Evolutionary conservation across 768 basidiomycete species (phyloP), one percentile per base, ranked within the genome.

Genomic region (Collybia sp.): DNA sequence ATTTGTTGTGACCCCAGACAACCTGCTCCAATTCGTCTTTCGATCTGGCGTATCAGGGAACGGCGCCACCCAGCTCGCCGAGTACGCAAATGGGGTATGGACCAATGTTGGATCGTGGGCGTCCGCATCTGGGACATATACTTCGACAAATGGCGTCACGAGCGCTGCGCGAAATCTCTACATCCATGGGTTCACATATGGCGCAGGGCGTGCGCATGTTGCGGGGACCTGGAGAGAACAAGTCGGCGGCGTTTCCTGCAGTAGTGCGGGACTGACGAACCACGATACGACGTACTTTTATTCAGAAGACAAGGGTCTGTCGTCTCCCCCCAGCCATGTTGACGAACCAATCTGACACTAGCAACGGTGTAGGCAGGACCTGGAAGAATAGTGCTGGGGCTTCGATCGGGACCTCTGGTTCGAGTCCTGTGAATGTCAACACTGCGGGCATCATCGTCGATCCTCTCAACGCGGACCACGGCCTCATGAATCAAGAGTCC

Each of bases 401-500:
- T 3, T 54, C 53, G 12, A 56, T 73, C 20, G 71, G 64, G 13
- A 70, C 66, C 2, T 73, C 72, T 4, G 71, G 71, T 2, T 65
- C 66, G 2, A 67, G 52, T 40, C 70, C 71, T 16, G 51, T 73
- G 2, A 70, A 67, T 45, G 71, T 75, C 40, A 73, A 71, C 41
- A 68, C 68, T 1, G 61, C 55, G 6, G 73, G 71, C 10, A 69
- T 73, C 12, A 68, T 73, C 43, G 59, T 72, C 18, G 73, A 75
- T 45, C 55, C 69, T 3, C 57, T 73, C 16, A 65, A 75, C 43
- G 69, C 73, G 9, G 69, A 75, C 48, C 73, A 75, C 51, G 74
- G 67, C 2, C 61, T 76, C n/a, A 74, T 76, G 71, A 76, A 76
- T 52, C 74, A 76, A 53, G 74, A 76, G 47, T 71, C 72, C 0